A percentile compares a stretch with the other conserved stretches of the same genome.
phyloP scores from a whole-genome alignment of 2,329 filamentous ascomycete species.

The Peltaster fructicola region DNA sequence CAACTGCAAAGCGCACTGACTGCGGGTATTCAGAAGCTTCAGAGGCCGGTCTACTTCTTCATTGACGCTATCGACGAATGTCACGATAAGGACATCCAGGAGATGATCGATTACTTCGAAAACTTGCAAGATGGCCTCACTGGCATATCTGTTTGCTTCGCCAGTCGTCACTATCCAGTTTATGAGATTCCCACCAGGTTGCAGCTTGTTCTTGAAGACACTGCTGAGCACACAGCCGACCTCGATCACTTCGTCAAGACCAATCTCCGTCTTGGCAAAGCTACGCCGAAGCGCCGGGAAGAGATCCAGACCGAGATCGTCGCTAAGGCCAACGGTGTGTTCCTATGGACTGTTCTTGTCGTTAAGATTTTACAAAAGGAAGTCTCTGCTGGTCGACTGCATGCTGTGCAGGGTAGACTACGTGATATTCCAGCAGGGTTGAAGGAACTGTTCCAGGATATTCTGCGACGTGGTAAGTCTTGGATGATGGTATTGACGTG shows the following conservation, averaged over 20 bases:
- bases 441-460: constrained; percentile 32
- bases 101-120: constrained; percentile 23
- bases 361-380: constrained; percentile 29
- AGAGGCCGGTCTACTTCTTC: not conserved
- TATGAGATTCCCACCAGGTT: constrained; percentile 18
- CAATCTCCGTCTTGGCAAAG: constrained; percentile 13
- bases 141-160: constrained; percentile 18
- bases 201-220: constrained; percentile 19
- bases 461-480: too few relatives aligned
- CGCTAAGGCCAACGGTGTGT: constrained; percentile 25
- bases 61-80: constrained; percentile 33
- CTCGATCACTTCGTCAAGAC: constrained; percentile 19
- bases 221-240: constrained; percentile 19
- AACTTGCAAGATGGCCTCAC: constrained; percentile 9
- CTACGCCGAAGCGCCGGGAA: constrained; percentile 6
- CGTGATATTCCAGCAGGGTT: constrained; percentile 25
- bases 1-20: too few relatives aligned
- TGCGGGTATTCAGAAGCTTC: too few relatives aligned
- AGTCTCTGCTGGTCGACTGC: constrained; percentile 15
- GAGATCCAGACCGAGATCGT: constrained; percentile 17
- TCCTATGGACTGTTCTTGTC: constrained; percentile 30
- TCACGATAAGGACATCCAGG: constrained; percentile 20
- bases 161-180: constrained; percentile 28
- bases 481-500: too few relatives aligned
- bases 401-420: constrained; percentile 18